Base-by-base conservation (phyloP, 2,329 filamentous ascomycete species). In the Fusarium multiceps region DNA sequence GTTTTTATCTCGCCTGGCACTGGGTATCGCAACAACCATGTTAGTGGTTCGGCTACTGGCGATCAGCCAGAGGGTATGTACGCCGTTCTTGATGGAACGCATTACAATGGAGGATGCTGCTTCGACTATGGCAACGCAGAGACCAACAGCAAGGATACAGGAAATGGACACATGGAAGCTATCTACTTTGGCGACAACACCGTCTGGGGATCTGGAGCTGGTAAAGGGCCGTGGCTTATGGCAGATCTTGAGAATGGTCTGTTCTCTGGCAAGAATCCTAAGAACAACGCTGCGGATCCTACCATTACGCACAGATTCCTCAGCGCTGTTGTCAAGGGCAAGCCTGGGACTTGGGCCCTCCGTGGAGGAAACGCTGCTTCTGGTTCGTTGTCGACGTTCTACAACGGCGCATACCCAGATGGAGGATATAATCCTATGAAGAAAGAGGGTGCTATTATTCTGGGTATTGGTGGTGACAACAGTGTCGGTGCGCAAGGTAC, bases 201-300 rank as follows among this genome's bases (percentile, higher is more conserved):
- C 0, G 62, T 63, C 68, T 90, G 87, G 86, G 89, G 89, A 20
- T 78, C 76, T 10, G 89, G 89, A 11, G 59, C 85, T 6, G 89
- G 88, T 46, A 83, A 71, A 45, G 89, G 89, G 0, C 89, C 89
- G 0, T 91, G 89, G 89, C 75, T 91, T 70, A 90, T 91, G 88
- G 89, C 88, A 1, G 89, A 92, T 77, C 83, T 92, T 0, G 89
- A 92, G 75, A 90, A 91, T 66, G 87, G 87, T 6, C 79, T 92
- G 4, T 91, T 90, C 79, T 89, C 88, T 0, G 89, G 88, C 16
- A 18, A 55, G 18, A 18, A 27, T 20, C 30, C 64, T 1, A 69
- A 69, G 41, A 56, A 68, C 13, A 68, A 68, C 7, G 41, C 64
- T 7, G 65, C 32, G 0, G 62, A 66, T 27, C 49, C 62, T 4